Evolutionary conservation across 495 filamentous ascomycete genomes (phyloP).

Genomic region (Hapsidospora chrysogenum): DNA sequence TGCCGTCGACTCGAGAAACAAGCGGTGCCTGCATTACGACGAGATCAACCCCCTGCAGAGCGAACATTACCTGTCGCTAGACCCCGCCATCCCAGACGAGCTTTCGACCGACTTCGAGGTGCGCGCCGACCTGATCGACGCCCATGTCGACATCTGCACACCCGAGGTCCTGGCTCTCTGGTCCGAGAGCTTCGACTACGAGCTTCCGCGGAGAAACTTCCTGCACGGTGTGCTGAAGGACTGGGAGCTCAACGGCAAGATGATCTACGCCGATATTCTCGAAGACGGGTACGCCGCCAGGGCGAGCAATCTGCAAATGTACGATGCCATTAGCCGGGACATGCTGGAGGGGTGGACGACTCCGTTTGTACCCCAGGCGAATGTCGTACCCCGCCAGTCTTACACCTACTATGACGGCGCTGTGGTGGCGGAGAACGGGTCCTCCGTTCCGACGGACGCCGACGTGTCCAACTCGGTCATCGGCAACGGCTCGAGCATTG

Average conservation of each 20-base stretch:
- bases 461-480: conserved; percentile 45
- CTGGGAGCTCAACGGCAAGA: conserved; percentile 90
- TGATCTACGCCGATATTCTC: conserved; percentile 80
- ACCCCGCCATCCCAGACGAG: conserved; percentile 42
- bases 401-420: conserved; percentile 58
- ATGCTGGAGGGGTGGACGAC: conserved; percentile 81
- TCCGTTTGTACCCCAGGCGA: conserved; percentile 83
- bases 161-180: conserved; percentile 87
- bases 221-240: conserved; percentile 87
- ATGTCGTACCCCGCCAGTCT: conserved; percentile 56
- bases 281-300: conserved; percentile 66
- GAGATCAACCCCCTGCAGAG: conserved; percentile 40
- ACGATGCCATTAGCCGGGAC: conserved; percentile 81
- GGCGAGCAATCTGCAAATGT: conserved; percentile 70
- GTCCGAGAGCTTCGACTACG: conserved; percentile 96
- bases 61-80: conserved; percentile 44
- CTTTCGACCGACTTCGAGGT: conserved; percentile 56
- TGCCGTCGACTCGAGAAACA: conserved; percentile 61
- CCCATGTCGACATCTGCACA: conserved; percentile 93
- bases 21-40: conserved; percentile 86
- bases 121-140: conserved; percentile 80
- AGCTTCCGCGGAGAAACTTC: conserved; percentile 74
- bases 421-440: conserved; percentile 55
- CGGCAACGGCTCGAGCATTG: conserved; percentile 60
- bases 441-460: conserved; percentile 35